phyloP scores from a whole-genome alignment of 2,329 filamentous ascomycete species.

The Calonectria montana region DNA sequence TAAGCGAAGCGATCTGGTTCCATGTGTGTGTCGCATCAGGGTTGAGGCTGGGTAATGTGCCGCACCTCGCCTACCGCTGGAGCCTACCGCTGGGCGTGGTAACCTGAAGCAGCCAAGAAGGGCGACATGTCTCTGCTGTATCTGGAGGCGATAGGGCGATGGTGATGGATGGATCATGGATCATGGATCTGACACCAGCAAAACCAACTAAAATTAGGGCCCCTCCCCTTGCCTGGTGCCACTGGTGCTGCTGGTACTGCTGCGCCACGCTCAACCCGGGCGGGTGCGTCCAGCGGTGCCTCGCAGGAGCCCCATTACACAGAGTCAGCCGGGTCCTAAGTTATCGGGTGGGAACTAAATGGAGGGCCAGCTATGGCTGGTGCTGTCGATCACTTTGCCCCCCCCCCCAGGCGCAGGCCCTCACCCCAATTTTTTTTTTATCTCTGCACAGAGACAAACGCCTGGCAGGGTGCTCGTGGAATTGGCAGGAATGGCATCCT shows the following conservation, averaged over 20 bases:
- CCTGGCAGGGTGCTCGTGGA: not conserved
- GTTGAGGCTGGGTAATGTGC: not conserved
- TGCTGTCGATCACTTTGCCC: slow-evolving; percentile 1
- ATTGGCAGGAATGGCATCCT: not conserved
- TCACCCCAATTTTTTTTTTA: not conserved
- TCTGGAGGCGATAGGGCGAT: not conserved
- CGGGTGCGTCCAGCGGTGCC: not conserved
- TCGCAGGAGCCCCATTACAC: not conserved
- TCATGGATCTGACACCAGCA: not conserved
- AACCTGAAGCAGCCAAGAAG: not conserved
- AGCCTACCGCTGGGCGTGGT: not conserved
- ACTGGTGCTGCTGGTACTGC: not conserved
- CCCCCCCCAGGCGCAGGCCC: not conserved
- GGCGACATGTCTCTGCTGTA: too few species aligned
- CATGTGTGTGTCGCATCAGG: not conserved
- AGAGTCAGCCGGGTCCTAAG: not conserved
- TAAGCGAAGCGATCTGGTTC: not conserved
- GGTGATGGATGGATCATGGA: too few species aligned
- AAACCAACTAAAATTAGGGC: not conserved
- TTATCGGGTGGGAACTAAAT: not conserved
- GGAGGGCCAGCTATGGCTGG: not conserved
- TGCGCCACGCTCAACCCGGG: not conserved
- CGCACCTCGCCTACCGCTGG: not conserved
- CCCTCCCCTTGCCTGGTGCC: not conserved
- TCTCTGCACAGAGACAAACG: not conserved